These are phyloP conservation scores for Starmerella stellata DNA, from an alignment of 805 yeast genomes.

Conservation along the genomic window DNA sequence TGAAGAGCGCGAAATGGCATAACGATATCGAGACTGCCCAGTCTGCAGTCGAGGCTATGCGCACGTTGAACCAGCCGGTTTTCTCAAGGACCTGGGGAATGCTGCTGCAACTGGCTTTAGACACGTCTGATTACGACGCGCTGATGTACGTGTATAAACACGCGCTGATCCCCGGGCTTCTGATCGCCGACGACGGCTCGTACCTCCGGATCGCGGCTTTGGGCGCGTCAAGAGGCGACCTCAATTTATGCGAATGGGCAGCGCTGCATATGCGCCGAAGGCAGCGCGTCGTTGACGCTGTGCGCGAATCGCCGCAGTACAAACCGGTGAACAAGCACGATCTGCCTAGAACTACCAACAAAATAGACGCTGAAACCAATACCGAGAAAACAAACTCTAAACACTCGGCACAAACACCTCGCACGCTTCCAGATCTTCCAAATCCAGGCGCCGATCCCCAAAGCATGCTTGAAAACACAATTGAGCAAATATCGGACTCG, in stretches of 20 bases:
- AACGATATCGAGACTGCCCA: slow-evolving; percentile 19
- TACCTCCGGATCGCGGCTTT: slow-evolving; percentile 17
- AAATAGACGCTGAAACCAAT: neutral
- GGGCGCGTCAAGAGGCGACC: slow-evolving; percentile 18
- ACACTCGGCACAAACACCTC: neutral
- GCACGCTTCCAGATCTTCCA: too few relatives aligned
- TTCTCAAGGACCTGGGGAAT: slow-evolving; percentile 23
- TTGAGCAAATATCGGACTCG: neutral
- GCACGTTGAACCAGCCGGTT: slow-evolving; percentile 8
- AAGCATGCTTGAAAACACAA: too few relatives aligned
- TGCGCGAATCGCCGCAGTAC: neutral
- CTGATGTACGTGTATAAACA: slow-evolving; percentile 18
- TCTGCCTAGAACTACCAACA: neutral
- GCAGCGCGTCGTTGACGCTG: slow-evolving; percentile 12
- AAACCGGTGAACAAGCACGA: too few relatives aligned
- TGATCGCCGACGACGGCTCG: slow-evolving; percentile 21
- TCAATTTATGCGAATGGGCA: slow-evolving; percentile 20
- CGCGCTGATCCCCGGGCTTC: slow-evolving; percentile 20
- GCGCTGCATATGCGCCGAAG: slow-evolving; percentile 17
- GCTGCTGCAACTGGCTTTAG: slow-evolving; percentile 16
- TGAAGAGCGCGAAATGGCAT: slow-evolving; percentile 16
- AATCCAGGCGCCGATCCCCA: too few relatives aligned
- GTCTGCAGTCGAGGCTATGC: slow-evolving; percentile 16
- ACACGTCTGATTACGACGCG: slow-evolving; percentile 14
- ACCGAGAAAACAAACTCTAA: neutral